phyloP scores from a whole-genome alignment of 768 basidiomycete species.

The Boletus rubroflammeus region DNA sequence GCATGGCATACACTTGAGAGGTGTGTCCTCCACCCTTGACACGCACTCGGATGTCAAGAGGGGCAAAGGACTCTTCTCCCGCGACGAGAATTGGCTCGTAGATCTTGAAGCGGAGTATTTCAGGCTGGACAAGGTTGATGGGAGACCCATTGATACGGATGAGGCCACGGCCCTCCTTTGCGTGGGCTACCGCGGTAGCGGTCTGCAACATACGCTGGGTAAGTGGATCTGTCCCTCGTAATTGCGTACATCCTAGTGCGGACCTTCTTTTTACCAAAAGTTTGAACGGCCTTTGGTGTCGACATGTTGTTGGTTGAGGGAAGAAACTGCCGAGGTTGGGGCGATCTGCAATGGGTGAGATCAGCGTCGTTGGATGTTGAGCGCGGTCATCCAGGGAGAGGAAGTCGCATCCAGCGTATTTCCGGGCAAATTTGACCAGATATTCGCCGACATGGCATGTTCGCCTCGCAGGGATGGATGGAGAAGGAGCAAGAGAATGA shows the following conservation, averaged over 20 bases:
- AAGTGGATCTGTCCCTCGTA: neutral
- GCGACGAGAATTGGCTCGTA: constrained; percentile 96
- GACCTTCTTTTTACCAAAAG: constrained; percentile 99
- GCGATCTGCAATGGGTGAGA: constrained; percentile 18
- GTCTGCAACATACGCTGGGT: constrained; percentile 50
- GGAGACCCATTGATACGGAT: constrained; percentile 97
- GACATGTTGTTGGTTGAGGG: constrained; percentile 53
- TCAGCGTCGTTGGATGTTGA: constrained; percentile 16
- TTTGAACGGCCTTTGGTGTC: constrained; percentile 87
- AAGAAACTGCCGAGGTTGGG: constrained; percentile 19
- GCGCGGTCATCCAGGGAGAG: constrained; percentile 35
- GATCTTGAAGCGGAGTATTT: constrained; percentile 95
- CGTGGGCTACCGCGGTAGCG: constrained; percentile 96
- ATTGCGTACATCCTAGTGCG: constrained; percentile 18
- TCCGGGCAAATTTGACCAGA: constrained; percentile 22
- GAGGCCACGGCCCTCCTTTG: constrained; percentile 92
- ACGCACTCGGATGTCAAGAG: constrained; percentile 93
- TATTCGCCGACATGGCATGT: neutral
- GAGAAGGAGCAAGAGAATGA: constrained; percentile 7
- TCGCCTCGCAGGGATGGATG: neutral
- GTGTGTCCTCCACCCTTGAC: constrained; percentile 99
- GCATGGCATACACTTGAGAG: constrained; percentile 97
- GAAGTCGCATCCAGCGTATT: constrained; percentile 39
- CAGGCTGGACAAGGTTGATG: constrained; percentile 92
- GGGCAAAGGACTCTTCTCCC: constrained; percentile 82